Percentiles rank a stretch among this genome's conserved stretches.
Conservation (phyloP, 2,329 filamentous ascomycete species). For the Diaporthe amygdali region DNA sequence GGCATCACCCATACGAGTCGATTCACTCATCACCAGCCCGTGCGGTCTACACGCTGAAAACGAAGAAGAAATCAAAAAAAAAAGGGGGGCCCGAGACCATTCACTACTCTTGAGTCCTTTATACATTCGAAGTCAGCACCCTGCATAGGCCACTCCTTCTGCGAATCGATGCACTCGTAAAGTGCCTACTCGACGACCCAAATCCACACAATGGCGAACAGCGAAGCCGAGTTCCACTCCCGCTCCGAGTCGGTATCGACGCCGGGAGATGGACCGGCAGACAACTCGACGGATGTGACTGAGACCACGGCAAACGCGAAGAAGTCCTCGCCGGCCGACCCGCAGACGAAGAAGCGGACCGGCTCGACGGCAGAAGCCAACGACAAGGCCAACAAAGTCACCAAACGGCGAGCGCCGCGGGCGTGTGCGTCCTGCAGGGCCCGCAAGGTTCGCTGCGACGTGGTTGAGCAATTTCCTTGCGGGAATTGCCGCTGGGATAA, state of each 20-base stretch:
- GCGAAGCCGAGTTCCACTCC: neutral
- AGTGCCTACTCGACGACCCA: neutral
- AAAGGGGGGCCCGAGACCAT: neutral
- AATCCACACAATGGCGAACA: neutral
- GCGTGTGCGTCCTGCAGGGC: slow-evolving; percentile 89
- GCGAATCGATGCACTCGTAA: neutral
- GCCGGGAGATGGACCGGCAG: neutral
- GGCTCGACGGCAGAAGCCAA: slow-evolving; percentile 38
- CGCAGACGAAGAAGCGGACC: slow-evolving; percentile 35
- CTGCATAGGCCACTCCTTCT: neutral
- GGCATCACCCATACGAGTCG: neutral
- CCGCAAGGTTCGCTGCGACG: slow-evolving; percentile 92
- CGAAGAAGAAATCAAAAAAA: neutral
- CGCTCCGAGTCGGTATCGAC: slow-evolving; percentile 7
- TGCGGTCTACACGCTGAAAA: neutral
- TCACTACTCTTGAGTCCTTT: neutral
- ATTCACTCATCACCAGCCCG: neutral
- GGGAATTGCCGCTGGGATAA: slow-evolving; percentile 86
- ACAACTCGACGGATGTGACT: neutral
- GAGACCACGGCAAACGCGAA: neutral
- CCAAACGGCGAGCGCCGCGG: slow-evolving; percentile 86
- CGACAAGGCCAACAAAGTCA: slow-evolving; percentile 50
- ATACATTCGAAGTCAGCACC: neutral
- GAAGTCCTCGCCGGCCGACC: neutral
- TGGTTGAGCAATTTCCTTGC: slow-evolving; percentile 86